Percentiles rank a stretch among this genome's conserved stretches.
phyloP scores from a whole-genome alignment of 495 filamentous ascomycete genomes.

The Penicillium silybi region DNA sequence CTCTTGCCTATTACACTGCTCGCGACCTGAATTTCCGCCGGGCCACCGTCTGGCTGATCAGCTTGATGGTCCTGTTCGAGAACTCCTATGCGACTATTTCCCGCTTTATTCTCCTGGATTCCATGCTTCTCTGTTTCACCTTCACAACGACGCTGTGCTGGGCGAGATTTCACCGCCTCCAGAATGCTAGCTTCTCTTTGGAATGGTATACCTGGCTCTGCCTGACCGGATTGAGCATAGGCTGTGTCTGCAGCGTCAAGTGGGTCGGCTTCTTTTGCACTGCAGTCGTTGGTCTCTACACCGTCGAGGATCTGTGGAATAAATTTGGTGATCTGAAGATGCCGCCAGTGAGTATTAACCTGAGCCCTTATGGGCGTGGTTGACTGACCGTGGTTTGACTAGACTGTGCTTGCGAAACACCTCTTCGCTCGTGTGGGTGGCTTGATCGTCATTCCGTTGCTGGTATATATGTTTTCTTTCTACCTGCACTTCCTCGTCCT shows the following conservation, averaged over 20 bases:
- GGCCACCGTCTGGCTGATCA: constrained; percentile 89
- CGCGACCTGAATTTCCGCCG: constrained; percentile 81
- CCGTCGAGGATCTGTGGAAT: constrained; percentile 94
- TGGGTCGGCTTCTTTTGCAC: constrained; percentile 96
- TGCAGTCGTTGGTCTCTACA: constrained; percentile 91
- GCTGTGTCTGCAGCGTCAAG: constrained; percentile 97
- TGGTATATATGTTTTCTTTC: constrained; percentile 94
- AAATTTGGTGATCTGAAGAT: constrained; percentile 95
- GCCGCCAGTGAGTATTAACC: constrained; percentile 56
- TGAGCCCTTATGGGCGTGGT: background rate
- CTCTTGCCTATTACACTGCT: constrained; percentile 91
- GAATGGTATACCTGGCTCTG: constrained; percentile 94
- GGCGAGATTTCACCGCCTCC: constrained; percentile 88
- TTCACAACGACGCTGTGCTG: constrained; percentile 95
- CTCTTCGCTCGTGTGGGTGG: constrained; percentile 76
- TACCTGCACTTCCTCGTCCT: constrained; percentile 89
- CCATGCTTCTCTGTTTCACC: constrained; percentile 97
- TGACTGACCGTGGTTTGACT: background rate
- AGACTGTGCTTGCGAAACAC: constrained; percentile 73
- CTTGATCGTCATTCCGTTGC: constrained; percentile 77
- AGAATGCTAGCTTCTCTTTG: constrained; percentile 73
- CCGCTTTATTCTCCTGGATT: constrained; percentile 94
- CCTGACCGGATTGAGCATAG: constrained; percentile 88
- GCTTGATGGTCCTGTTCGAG: constrained; percentile 94
- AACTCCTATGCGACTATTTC: constrained; percentile 99